Base-by-base conservation (phyloP, 176 grass and related monocot genomes). In the Ampelocalamus luodianensis region DNA sequence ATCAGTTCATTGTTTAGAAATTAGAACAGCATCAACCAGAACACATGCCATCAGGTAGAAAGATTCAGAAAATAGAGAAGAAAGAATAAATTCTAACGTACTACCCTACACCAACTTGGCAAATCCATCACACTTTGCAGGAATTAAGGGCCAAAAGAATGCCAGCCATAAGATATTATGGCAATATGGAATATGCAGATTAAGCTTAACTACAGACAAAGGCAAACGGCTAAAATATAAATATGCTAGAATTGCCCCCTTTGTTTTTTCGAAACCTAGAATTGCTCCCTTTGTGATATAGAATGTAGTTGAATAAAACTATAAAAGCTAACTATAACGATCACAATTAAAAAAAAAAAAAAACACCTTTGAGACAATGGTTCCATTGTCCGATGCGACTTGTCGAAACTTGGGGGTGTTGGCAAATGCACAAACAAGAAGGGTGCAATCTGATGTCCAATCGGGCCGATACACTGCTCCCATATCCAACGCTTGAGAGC, bases 401-500 rank as follows among this genome's bases (percentile, higher is more conserved):
- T 99, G 93, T 83, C 86, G 85, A 24, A 99, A 99, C 79, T 99
- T 99, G 46, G 93, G 93, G 56, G 93, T 96, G 79, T 80, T 96
- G 36, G 86, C 67, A 79, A 96, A 99, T 42, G 97, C 97, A 82
- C 93, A 96, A 44, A 99, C 87, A 88, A 99, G 97, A 80, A 99
- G 90, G 43, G 91, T 96, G 79, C 93, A 92, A 79, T 96, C 90
- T 0, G 88, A 84, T 24, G 84, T 86, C 97, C 97, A 99, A 74
- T 96, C 97, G 1, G 93, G 88, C 40, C 78, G 83, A 84, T 94
- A 99, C 60, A 89, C 90, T 5, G 93, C 97, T 20, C 97, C 97
- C 91, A 96, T 94, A 40, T 96, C 97, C 71, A 94, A 87, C 46
- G 91, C 93, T 46, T 96, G 91, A 24, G 90, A 92, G 27, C 91